These are phyloP conservation scores for Pisolithus sp. DNA, from an alignment of 768 basidiomycete species.

Conservation along the genomic window DNA sequence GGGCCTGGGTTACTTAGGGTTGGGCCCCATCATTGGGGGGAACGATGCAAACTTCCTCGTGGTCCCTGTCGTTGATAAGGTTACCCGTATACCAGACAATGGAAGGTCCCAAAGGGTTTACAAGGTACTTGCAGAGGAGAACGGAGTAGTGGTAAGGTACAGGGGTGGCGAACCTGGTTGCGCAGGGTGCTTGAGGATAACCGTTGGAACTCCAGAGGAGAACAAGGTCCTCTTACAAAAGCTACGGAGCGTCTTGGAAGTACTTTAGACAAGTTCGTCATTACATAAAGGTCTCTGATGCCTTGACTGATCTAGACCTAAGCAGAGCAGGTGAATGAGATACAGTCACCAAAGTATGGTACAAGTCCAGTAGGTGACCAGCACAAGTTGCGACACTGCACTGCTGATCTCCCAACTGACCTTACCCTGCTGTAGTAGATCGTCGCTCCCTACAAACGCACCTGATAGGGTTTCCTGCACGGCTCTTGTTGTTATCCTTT, in stretches of 20 bases:
- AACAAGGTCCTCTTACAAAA: conserved; percentile 53
- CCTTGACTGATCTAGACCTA: no score
- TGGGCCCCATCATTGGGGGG: conserved; percentile 68
- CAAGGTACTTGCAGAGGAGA: conserved; percentile 74
- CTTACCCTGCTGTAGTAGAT: no score
- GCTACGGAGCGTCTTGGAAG: conserved; percentile 44
- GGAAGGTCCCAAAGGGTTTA: conserved; percentile 61
- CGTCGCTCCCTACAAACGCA: no score
- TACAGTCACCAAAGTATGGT: no score
- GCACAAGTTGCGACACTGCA: no score
- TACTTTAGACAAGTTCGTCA: conserved; percentile 9
- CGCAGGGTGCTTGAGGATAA: conserved; percentile 80
- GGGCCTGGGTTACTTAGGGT: conserved; percentile 41
- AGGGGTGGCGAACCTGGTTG: conserved; percentile 86
- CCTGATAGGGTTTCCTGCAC: no score
- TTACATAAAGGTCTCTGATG: no score
- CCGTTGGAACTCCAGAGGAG: conserved; percentile 81
- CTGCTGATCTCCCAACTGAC: no score
- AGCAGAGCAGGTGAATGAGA: no score
- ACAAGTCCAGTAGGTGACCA: no score
- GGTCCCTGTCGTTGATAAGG: conserved; percentile 59
- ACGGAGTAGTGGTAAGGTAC: conserved; percentile 86
- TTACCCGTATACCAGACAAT: conserved; percentile 44
- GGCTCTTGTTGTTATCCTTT: no score
- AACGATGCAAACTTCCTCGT: conserved; percentile 90